Base-by-base conservation (phyloP, 2,329 filamentous ascomycete species). In the Hymenoscyphus fraxineus region DNA sequence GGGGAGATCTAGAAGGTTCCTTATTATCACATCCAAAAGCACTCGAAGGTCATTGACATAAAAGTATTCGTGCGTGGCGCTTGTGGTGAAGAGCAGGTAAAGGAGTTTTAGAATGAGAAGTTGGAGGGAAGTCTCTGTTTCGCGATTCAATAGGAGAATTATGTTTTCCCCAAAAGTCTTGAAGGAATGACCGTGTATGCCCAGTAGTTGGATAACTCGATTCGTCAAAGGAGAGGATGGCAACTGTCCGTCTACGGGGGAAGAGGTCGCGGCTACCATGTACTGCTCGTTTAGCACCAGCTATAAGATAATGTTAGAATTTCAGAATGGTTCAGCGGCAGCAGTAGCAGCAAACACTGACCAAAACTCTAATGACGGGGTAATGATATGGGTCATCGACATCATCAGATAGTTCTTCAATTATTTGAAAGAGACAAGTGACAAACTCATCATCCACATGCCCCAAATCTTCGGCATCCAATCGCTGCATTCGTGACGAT, bases 91-190 rank as follows among this genome's bases (percentile, higher is more conserved):
- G 10, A 99, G 84, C 41, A 99, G 86, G 77, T 98, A 99, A 35
- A 99, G 82, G 4, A 97, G 85, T 78, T 99, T 99, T 54, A 99
- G 83, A 65, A 98, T 98, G n/a, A 99, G 84, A 32, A 99, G 83
- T 77, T 99, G 96, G 44, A 97, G 85, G 1, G 93, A 94, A 0
- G 95, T 96, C 77, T 98, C 93, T 10, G 90, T 92, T 80, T 98
- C 95, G 72, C 95, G 89, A 75, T 99, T 99, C 47, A 99, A 83
- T 1, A 99, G 84, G 5, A 99, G 81, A 68, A 99, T 99, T 66
- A 99, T 90, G 71, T 98, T 99, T 79, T 97, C 94, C 61, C 95
- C 95, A 80, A 99, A 99, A 0, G 94, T 97, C 74, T 94, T 93
- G 76, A 93, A 98, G 1, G 82, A 82, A 59, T 87, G 85, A 3